Conservation (phyloP, 352 stramenopile genomes). For the Globisporangium iwayamae region DNA sequence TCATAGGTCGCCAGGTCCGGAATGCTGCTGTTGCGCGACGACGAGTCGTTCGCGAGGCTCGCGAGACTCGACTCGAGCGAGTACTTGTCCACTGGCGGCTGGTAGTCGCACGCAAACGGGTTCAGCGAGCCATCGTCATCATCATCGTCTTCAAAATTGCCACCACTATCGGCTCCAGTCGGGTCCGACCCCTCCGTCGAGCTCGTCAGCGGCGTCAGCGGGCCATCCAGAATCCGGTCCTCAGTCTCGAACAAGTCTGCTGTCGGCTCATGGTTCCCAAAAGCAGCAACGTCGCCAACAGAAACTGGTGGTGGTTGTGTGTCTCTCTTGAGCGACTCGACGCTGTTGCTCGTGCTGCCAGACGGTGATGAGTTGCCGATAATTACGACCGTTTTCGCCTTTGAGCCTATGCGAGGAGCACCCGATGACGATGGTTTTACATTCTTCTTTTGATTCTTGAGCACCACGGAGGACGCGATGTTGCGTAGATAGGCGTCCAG, state of each 20-base stretch:
- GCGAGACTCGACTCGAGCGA: slow-evolving; percentile 33
- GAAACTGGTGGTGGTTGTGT: neutral
- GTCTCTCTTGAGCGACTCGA: slow-evolving; percentile 6
- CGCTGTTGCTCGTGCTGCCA: neutral
- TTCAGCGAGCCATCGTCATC: slow-evolving; percentile 58
- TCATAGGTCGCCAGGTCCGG: slow-evolving; percentile 9
- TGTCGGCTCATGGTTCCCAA: neutral
- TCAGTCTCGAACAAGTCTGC: neutral
- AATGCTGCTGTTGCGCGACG: slow-evolving; percentile 13
- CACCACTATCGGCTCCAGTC: neutral
- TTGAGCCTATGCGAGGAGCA: slow-evolving; percentile 9
- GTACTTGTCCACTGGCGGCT: slow-evolving; percentile 22
- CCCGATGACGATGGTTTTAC: slow-evolving; percentile 12
- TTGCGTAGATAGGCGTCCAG: slow-evolving; percentile 64
- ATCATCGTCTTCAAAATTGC: neutral
- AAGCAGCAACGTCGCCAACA: neutral
- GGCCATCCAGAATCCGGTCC: neutral
- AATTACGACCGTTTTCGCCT: neutral
- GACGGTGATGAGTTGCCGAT: neutral
- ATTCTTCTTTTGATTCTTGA: slow-evolving; percentile 40
- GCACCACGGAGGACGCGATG: slow-evolving; percentile 56
- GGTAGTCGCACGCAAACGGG: slow-evolving; percentile 55
- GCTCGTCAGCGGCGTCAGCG: neutral
- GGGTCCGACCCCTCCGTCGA: slow-evolving; percentile 7
- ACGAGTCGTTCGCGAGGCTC: slow-evolving; percentile 25